phyloP scores from a whole-genome alignment of 2,329 filamentous ascomycete genomes.

The Aspergillus tanneri region DNA sequence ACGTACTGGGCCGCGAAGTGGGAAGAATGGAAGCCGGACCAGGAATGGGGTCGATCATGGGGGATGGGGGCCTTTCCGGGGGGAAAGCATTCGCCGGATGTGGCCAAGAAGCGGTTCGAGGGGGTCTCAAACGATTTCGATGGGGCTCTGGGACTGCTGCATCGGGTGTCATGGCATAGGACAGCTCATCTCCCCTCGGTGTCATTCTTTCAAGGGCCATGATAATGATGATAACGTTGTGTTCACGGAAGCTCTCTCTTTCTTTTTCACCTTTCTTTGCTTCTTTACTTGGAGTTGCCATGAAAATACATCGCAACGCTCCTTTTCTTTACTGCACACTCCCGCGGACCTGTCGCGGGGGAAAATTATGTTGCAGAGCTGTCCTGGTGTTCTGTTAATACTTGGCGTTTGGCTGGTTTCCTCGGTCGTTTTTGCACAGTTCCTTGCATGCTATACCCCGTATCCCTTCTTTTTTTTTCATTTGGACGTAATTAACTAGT shows the following conservation, averaged over 20 bases:
- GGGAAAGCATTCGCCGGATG: constrained; percentile 40
- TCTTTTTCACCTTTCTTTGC: neutral
- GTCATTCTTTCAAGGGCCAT: neutral
- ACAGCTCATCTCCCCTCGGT: neutral
- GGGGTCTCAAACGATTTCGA: constrained; percentile 44
- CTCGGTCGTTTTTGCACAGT: neutral
- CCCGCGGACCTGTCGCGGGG: constrained; percentile 2
- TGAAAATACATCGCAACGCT: constrained; percentile 3
- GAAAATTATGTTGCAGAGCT: constrained; percentile 6
- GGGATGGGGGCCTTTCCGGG: constrained; percentile 26
- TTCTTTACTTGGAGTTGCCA: neutral
- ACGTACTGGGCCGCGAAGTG: constrained; percentile 60
- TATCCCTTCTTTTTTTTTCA: neutral
- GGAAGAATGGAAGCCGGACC: constrained; percentile 52
- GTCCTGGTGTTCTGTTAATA: neutral
- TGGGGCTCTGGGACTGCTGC: constrained; percentile 42
- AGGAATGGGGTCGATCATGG: constrained; percentile 27
- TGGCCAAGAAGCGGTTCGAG: constrained; percentile 48
- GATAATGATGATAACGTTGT: neutral
- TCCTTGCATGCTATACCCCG: constrained; percentile 6
- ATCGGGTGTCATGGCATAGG: constrained; percentile 39
- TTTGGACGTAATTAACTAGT: neutral
- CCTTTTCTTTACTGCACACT: neutral
- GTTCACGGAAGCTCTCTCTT: neutral
- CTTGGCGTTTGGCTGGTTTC: neutral